A percentile compares a stretch with the other conserved stretches of the same genome.
These are phyloP conservation scores for Aspergillus tamarii DNA, from an alignment of 2,329 filamentous ascomycete genomes.

Conservation along the genomic window DNA sequence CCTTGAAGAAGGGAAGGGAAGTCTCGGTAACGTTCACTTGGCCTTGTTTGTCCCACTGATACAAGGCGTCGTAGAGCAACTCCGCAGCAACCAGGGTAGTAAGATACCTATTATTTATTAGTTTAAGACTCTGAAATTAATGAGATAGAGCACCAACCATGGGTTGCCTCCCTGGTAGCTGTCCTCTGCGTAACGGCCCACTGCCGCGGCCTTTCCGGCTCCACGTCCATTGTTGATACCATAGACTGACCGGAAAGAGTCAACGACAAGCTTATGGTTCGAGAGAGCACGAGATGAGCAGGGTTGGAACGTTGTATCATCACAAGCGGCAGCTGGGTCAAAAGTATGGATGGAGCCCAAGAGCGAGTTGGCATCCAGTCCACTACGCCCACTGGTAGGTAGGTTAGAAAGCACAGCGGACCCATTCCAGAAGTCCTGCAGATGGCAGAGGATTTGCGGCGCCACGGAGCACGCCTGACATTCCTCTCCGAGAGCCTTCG, in stretches of 20 bases:
- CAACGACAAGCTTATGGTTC: constrained; percentile 73
- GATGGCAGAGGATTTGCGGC: constrained; percentile 70
- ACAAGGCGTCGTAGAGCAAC: constrained; percentile 73
- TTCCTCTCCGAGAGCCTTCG: constrained; percentile 61
- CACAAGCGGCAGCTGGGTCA: constrained; percentile 30
- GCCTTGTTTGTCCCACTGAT: constrained; percentile 67
- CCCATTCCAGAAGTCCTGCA: constrained; percentile 72
- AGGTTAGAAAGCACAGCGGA: constrained; percentile 66
- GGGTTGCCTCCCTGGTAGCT: constrained; percentile 75
- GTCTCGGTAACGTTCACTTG: constrained; percentile 64
- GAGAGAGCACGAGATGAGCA: constrained; percentile 68
- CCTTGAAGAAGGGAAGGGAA: constrained; percentile 72
- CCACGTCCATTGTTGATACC: constrained; percentile 48
- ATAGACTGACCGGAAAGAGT: constrained; percentile 73
- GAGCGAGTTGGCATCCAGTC: constrained; percentile 72
- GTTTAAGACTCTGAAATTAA: not conserved
- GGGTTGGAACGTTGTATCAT: constrained; percentile 68
- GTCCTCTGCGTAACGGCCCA: constrained; percentile 70
- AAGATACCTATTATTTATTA: constrained; percentile 21
- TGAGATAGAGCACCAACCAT: constrained; percentile 64
- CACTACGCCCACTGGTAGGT: constrained; percentile 63
- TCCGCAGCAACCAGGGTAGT: constrained; percentile 72
- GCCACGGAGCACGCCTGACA: constrained; percentile 65
- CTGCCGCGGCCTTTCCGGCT: constrained; percentile 36
- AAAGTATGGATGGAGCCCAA: constrained; percentile 46